Percentiles rank a stretch among this genome's conserved stretches.
These are phyloP conservation scores for Malassezia japonica DNA, from an alignment of 1,284 basidiomycete species.

Conservation along the genomic window DNA sequence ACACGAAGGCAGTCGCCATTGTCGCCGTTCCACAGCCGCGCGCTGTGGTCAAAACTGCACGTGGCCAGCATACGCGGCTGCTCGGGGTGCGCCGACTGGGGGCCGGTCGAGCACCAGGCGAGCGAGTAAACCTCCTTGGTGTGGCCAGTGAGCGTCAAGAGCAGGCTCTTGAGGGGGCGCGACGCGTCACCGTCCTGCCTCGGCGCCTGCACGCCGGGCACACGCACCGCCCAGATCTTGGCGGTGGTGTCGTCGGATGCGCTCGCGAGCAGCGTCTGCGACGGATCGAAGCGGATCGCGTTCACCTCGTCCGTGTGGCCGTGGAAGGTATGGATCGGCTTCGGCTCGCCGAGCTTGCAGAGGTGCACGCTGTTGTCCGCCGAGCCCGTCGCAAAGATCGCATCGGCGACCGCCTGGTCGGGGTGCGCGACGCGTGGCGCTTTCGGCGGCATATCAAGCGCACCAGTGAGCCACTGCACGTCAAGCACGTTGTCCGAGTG, in stretches of 20 bases:
- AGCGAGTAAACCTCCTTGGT: slow-evolving; percentile 43
- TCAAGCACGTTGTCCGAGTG: slow-evolving; percentile 45
- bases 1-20: slow-evolving; percentile 39
- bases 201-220: slow-evolving; percentile 8
- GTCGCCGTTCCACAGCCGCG: slow-evolving; percentile 44
- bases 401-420: slow-evolving; percentile 28
- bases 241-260: slow-evolving; percentile 43
- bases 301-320: slow-evolving; percentile 48
- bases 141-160: slow-evolving; percentile 34
- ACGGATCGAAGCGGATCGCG: slow-evolving; percentile 43
- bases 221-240: slow-evolving; percentile 39
- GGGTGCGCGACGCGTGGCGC: slow-evolving; percentile 1
- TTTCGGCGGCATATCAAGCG: neutral
- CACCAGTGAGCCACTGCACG: slow-evolving; percentile 41
- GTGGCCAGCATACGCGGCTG: slow-evolving; percentile 45
- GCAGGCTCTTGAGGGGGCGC: slow-evolving; percentile 17
- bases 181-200: slow-evolving; percentile 10
- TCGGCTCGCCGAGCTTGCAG: slow-evolving; percentile 40
- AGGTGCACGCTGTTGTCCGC: slow-evolving; percentile 45
- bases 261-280: slow-evolving; percentile 41
- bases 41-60: slow-evolving; percentile 42
- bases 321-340: slow-evolving; percentile 37
- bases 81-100: slow-evolving; percentile 27
- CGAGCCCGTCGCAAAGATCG: slow-evolving; percentile 42
- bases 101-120: slow-evolving; percentile 39